Conservation (phyloP, 1,284 basidiomycete species). For the Leccinum subatratum region DNA sequence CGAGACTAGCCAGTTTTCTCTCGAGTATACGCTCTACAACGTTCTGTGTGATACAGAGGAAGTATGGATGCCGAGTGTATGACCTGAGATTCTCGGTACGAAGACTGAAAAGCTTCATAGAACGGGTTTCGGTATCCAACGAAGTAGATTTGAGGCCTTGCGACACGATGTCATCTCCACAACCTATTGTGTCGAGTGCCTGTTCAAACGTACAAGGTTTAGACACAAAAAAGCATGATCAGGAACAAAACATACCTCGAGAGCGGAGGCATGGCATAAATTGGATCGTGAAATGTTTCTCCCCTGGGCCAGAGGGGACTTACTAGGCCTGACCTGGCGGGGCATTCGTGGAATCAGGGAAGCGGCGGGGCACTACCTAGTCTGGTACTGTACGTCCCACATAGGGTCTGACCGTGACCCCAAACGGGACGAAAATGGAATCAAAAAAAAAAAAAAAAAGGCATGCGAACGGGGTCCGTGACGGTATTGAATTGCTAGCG, state of each 20-base stretch:
- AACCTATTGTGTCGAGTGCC: neutral
- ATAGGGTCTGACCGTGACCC: too few relatives aligned
- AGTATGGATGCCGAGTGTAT: conserved; percentile 33
- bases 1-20: conserved; percentile 32
- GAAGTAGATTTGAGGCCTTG: conserved; percentile 34
- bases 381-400: too few relatives aligned
- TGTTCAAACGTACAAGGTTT: neutral
- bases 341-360: too few relatives aligned
- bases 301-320: too few relatives aligned
- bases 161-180: conserved; percentile 28
- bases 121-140: neutral
- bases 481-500: too few relatives aligned
- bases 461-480: too few relatives aligned
- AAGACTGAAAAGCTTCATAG: neutral
- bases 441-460: too few relatives aligned
- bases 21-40: conserved; percentile 43
- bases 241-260: neutral
- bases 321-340: too few relatives aligned
- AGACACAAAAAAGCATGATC: neutral
- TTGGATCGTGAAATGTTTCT: neutral
- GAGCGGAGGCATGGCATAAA: neutral
- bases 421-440: too few relatives aligned
- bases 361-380: too few relatives aligned
- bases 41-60: conserved; percentile 44
- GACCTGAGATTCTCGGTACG: conserved; percentile 18